These are phyloP conservation scores for Atalantia buxifolia DNA, from an alignment of 345 rosid genomes.

Conservation along the genomic window DNA sequence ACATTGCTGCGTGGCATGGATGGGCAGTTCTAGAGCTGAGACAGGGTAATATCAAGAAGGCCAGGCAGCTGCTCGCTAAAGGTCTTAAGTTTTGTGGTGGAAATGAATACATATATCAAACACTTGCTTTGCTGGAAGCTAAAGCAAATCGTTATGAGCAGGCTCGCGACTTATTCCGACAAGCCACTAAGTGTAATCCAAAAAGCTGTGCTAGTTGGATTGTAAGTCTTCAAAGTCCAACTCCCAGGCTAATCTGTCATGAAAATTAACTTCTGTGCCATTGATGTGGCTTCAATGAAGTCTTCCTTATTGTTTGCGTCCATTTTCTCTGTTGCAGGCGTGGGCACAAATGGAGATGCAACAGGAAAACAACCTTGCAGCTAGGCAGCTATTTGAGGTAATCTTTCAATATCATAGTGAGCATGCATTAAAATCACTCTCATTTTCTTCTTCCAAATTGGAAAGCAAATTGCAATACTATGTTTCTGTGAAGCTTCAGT, in stretches of 20 bases:
- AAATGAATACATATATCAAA: conserved; percentile 89
- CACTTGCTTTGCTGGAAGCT: conserved; percentile 81
- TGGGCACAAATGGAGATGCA: conserved; percentile 96
- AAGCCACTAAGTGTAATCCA: conserved; percentile 85
- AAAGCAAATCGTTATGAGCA: conserved; percentile 73
- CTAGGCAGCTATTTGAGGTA: conserved; percentile 90
- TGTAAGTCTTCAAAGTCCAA: conserved; percentile 49
- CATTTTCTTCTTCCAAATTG: background rate
- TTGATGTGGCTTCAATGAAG: background rate
- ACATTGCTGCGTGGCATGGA: conserved; percentile 97
- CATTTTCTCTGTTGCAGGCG: conserved; percentile 46
- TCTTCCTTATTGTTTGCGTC: conserved; percentile 10
- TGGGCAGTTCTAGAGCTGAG: conserved; percentile 96
- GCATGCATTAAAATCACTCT: background rate
- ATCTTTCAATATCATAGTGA: conserved; percentile 4
- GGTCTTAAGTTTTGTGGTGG: conserved; percentile 87
- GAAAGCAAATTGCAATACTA: background rate
- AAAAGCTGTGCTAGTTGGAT: conserved; percentile 99
- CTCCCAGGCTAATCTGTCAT: background rate
- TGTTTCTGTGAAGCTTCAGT: background rate
- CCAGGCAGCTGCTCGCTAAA: conserved; percentile 84
- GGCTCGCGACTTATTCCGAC: conserved; percentile 75
- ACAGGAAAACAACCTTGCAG: conserved; percentile 67
- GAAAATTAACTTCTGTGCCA: background rate
- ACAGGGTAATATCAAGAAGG: conserved; percentile 87